Evolutionary conservation across 2,329 filamentous ascomycete species (phyloP), one percentile per base, ranked within the genome.

Genomic region (Fusarium sp.): DNA sequence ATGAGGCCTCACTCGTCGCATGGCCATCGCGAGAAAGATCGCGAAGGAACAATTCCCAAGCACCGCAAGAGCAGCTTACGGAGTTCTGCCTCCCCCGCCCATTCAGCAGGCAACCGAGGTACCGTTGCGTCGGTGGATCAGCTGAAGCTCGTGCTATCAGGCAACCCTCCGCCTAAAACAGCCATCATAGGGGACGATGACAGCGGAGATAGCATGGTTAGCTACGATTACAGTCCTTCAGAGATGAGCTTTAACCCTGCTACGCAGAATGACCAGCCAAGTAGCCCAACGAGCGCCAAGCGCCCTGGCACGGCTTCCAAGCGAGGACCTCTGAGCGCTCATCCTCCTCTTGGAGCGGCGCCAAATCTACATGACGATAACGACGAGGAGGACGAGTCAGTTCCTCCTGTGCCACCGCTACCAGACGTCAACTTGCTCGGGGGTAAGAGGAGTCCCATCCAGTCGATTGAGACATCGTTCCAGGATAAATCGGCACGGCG

Each of bases 201-300:
- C 66, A 88, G 85, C 61, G 90, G 86, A 77, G 92, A 94, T 61
- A 93, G 91, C 80, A 89, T 94, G 85, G 88, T 92, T 72, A 93
- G 91, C 83, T 92, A 91, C 72, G 91, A 93, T 64, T 87, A 89
- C 73, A 88, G 89, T 50, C 86, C 89, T n/a, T 93, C 91, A 12
- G 92, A 94, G 77, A 82, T 90, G 26, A 92, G 89, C 44, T 91
- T 89, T 79, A 90, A 89, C 77, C 86, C 76, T 63, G 79, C 76
- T 66, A 72, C 65, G 69, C 78, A 68, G 62, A 81, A 82, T 39
- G 81, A 81, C 8, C 77, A 77, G 17, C 74, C 81, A 47, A 65
- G 72, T 28, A 81, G 80, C 30, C 78, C 78, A 22, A 79, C 77
- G 38, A 81, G 81, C 42, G 65, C 68, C 18, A 77, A 79, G 71